Evolutionary conservation across 768 basidiomycete genomes (phyloP), one percentile per base, ranked within the genome.

Genomic region (Collybia sordida): DNA sequence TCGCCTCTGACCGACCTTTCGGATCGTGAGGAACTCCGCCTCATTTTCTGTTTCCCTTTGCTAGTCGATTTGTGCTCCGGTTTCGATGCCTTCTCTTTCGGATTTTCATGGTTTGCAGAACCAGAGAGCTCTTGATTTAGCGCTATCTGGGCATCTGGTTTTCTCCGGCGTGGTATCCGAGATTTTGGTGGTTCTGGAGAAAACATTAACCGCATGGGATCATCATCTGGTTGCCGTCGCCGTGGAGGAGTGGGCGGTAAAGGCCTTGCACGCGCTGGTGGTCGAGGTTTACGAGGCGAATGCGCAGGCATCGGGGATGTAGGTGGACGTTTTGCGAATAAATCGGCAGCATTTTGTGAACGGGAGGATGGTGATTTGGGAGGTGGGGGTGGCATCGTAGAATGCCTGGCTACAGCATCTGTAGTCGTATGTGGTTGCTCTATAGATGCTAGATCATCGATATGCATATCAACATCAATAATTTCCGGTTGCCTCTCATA

Each of bases 291-390:
- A 5, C 78, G 74, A 1, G 86, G 83, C 1, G 78, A 77, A 34
- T 73, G 67, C 8, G 66, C 64, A 11, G 83, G 84, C 58, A 90
- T 66, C 1, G 88, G 89, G 2, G 86, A 88, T 18, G 71, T 73
- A 0, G 87, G 87, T 0, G 73, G 75, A 1, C 88, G 83, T 52
- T 73, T 81, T 35, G 79, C 74, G 56, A 89, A 85, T 3, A 80
- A 22, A 57, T 77, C 70, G 36, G 59, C 57, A 4, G 59, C 24
- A 38, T 4, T 60, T 56, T 7, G 57, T 17, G 24, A 6, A 47
- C 23, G n/a, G 51, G 35, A 51, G 49, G 18, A 47, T 47, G 35
- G 50, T 25, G 24, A 40, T 22, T 18, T 42, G 8, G 19, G 49
- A 19, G n/a, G 40, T 17, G 58, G 60, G 15, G 63, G 61, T 47